Conservation (phyloP, 2,329 filamentous ascomycete genomes). For the Phoma sp. region DNA sequence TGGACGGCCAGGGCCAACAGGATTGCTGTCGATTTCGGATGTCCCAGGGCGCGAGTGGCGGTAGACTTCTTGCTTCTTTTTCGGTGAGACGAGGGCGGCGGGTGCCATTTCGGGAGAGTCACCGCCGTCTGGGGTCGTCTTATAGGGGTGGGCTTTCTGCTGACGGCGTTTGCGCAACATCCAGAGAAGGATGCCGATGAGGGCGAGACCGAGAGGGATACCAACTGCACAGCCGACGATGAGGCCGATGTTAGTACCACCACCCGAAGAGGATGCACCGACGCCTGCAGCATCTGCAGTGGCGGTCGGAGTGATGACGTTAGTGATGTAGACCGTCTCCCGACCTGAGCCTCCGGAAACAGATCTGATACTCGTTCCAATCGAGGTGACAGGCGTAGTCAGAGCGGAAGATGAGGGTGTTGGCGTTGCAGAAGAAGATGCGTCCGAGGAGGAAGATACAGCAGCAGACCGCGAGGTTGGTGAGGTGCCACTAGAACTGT, state of each 20-base stretch:
- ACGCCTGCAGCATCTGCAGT: slow-evolving; percentile 6
- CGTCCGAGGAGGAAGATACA: slow-evolving; percentile 10
- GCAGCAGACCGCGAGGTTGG: slow-evolving; percentile 20
- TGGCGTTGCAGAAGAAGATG: slow-evolving; percentile 5
- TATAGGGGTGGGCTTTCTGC: slow-evolving; percentile 27
- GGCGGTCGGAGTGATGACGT: slow-evolving; percentile 23
- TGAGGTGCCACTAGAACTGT: slow-evolving; percentile 15
- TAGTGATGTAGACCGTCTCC: slow-evolving; percentile 29
- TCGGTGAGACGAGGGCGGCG: slow-evolving; percentile 32
- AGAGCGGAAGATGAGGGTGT: slow-evolving; percentile 9
- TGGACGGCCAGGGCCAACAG: slow-evolving; percentile 37
- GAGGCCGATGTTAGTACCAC: slow-evolving; percentile 33
- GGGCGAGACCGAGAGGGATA: slow-evolving; percentile 41
- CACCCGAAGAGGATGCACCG: slow-evolving; percentile 4
- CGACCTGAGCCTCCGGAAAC: slow-evolving; percentile 34
- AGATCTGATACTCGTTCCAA: slow-evolving; percentile 26
- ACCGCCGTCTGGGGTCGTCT: slow-evolving; percentile 21
- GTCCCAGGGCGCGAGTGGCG: slow-evolving; percentile 23
- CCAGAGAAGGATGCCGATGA: slow-evolving; percentile 41
- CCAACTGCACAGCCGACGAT: slow-evolving; percentile 47
- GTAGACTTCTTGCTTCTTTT: slow-evolving; percentile 27
- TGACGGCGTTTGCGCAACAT: slow-evolving; percentile 40
- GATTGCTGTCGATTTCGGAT: slow-evolving; percentile 37
- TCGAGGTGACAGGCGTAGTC: slow-evolving; percentile 32
- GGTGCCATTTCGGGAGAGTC: slow-evolving; percentile 27